Percentiles rank a stretch among this genome's conserved stretches.
phyloP scores from a whole-genome alignment of 805 yeast species.

The Scheffersomyces ergatensis region DNA sequence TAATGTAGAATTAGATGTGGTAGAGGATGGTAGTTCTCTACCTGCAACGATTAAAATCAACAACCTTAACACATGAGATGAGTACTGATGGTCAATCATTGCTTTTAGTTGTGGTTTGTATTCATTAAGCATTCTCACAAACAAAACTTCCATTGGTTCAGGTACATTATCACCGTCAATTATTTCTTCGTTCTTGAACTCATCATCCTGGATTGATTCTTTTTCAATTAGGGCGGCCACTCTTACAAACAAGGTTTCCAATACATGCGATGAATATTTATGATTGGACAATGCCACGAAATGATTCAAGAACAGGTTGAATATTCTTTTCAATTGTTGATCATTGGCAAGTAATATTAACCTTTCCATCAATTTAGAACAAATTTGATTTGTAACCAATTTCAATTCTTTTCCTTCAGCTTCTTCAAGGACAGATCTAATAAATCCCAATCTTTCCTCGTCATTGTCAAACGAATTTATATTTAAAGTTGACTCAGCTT shows the following conservation, averaged over 20 bases:
- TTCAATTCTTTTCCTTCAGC: conserved; percentile 86
- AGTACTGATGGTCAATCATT: conserved; percentile 75
- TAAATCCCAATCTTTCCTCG: conserved; percentile 74
- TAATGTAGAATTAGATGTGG: conserved; percentile 64
- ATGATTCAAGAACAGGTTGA: conserved; percentile 68
- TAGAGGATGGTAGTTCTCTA: conserved; percentile 70
- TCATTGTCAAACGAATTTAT: conserved; percentile 71
- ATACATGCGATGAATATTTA: conserved; percentile 90
- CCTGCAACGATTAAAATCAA: conserved; percentile 73
- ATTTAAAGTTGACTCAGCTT: conserved; percentile 83
- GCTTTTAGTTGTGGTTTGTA: conserved; percentile 54
- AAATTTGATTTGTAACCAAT: conserved; percentile 88
- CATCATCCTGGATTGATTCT: conserved; percentile 48
- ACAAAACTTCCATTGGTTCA: conserved; percentile 63
- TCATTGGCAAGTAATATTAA: conserved; percentile 66
- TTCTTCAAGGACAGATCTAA: conserved; percentile 79
- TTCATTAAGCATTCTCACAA: conserved; percentile 65
- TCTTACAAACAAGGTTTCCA: conserved; percentile 80
- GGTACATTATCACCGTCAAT: conserved; percentile 32
- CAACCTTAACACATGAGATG: conserved; percentile 82
- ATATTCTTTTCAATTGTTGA: conserved; percentile 62
- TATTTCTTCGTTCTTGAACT: conserved; percentile 30
- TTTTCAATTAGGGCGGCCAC: conserved; percentile 72
- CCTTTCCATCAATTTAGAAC: conserved; percentile 90
- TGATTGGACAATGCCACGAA: conserved; percentile 77